Evolutionary conservation across 2,329 filamentous ascomycete genomes (phyloP).

Genomic region (Teratosphaeria gauchensis): DNA sequence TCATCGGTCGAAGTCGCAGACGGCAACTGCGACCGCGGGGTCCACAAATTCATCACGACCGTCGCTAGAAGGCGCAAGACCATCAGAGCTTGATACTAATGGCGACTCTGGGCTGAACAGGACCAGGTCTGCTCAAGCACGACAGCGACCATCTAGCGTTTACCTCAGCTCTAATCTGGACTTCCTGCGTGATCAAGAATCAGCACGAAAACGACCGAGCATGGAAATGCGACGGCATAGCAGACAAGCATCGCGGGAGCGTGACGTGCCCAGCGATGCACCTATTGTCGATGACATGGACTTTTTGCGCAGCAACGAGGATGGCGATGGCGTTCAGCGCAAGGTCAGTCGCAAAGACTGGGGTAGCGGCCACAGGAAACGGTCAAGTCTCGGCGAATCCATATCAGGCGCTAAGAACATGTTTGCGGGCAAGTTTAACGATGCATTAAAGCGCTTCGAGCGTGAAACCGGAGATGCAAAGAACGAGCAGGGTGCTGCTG

Average conservation of each 20-base stretch:
- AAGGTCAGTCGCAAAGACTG: constrained; percentile 46
- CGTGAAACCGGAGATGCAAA: constrained; percentile 4
- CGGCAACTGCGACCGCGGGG: constrained; percentile 32
- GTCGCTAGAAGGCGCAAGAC: constrained; percentile 62
- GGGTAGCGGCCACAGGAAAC: constrained; percentile 53
- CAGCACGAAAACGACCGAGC: background rate
- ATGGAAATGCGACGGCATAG: constrained; percentile 17
- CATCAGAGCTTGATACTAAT: constrained; percentile 51
- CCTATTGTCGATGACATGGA: constrained; percentile 73
- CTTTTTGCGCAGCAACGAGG: constrained; percentile 68
- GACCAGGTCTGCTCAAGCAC: constrained; percentile 55
- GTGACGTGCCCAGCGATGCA: constrained; percentile 44
- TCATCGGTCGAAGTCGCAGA: constrained; percentile 42
- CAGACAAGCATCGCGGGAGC: constrained; percentile 19
- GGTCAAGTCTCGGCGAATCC: constrained; percentile 56
- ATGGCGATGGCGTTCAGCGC: constrained; percentile 41
- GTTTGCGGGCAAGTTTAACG: constrained; percentile 79
- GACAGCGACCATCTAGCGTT: constrained; percentile 68
- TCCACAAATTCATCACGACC: constrained; percentile 53
- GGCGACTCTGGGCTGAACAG: constrained; percentile 43
- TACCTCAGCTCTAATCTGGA: constrained; percentile 77
- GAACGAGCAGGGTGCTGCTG: background rate
- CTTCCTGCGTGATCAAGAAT: constrained; percentile 67
- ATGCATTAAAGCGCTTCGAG: constrained; percentile 90
- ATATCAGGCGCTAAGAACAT: constrained; percentile 57